Conservation (phyloP, 73 alveolate species). For the Paramecium pentaurelia region DNA sequence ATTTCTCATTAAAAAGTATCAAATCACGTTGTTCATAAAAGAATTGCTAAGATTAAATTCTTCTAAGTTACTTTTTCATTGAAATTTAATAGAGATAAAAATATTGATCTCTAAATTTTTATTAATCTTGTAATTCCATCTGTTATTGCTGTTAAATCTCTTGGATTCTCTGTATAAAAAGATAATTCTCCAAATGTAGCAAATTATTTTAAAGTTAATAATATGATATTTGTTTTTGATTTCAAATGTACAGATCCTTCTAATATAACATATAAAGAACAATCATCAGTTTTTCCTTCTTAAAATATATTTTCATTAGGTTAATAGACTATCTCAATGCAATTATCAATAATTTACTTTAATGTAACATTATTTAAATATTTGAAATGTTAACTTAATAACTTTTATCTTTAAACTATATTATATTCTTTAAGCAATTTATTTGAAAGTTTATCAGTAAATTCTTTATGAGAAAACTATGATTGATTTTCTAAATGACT, state of each 20-base stretch:
- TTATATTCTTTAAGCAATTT: not conserved
- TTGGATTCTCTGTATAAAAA: not conserved
- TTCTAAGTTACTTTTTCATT: not conserved
- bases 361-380: not conserved
- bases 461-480: not conserved
- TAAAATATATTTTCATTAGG: not conserved
- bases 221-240: not conserved
- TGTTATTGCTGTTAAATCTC: not conserved
- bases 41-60: not conserved
- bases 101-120: not conserved
- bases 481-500: not conserved
- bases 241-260: constrained; percentile 13
- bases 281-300: not conserved
- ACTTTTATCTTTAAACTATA: not conserved
- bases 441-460: not conserved
- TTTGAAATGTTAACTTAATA: not conserved
- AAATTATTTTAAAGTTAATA: not conserved
- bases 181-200: constrained; percentile 14
- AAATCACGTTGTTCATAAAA: not conserved
- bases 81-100: not conserved
- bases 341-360: not conserved
- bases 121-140: not conserved
- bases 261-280: not conserved
- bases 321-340: not conserved
- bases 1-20: not conserved